Evolutionary conservation across 2,329 filamentous ascomycete genomes (phyloP).

Genomic region (Trichoderma oligosporum): DNA sequence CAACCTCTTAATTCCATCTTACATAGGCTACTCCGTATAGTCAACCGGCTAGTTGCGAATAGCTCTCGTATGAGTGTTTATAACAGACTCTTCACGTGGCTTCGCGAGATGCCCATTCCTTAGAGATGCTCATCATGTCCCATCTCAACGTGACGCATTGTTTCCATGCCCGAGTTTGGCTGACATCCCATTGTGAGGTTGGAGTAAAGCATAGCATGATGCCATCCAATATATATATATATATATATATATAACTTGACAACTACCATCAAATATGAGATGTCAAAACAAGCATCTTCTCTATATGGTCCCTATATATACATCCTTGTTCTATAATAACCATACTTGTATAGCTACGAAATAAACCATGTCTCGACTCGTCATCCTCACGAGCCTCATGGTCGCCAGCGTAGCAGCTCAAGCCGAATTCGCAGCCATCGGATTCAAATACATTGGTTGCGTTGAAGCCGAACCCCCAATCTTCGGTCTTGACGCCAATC

Average conservation of each 20-base stretch:
- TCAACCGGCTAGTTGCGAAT: neutral
- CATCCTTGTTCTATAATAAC: no score
- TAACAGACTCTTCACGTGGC: neutral
- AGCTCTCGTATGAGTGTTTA: neutral
- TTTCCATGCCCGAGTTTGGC: neutral
- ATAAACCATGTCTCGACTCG: slow-evolving; percentile 21
- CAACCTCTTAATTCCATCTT: neutral
- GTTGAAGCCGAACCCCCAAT: slow-evolving; percentile 21
- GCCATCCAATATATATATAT: no score
- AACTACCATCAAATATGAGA: neutral
- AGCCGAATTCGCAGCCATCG: slow-evolving; percentile 19
- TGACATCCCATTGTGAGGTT: neutral
- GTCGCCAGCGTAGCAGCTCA: slow-evolving; percentile 26
- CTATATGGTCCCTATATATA: no score
- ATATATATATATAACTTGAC: slow-evolving; percentile 3
- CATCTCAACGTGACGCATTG: neutral
- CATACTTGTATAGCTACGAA: neutral
- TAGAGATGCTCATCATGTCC: neutral
- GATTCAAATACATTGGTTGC: slow-evolving; percentile 31
- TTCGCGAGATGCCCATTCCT: neutral
- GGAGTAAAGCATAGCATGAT: neutral
- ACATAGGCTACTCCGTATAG: neutral
- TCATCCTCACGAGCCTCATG: slow-evolving; percentile 26
- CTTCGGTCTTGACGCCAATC: slow-evolving; percentile 22
- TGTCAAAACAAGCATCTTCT: neutral